Evolutionary conservation across 2,329 filamentous ascomycete species (phyloP).

Genomic region (Teratosphaeriaceae sp.): DNA sequence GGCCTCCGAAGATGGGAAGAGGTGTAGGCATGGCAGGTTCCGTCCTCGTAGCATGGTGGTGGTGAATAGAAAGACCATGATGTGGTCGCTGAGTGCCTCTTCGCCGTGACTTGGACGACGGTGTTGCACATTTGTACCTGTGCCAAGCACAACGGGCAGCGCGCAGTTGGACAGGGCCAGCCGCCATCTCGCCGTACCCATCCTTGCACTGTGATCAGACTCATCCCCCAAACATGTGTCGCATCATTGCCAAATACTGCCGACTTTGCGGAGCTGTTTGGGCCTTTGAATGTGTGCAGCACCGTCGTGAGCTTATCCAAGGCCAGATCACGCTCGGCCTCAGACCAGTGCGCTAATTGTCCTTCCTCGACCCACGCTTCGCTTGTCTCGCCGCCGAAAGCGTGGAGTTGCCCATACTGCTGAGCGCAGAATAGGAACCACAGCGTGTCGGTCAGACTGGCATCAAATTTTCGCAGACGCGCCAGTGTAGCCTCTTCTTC

Average conservation of each 20-base stretch:
- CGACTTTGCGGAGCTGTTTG: not conserved
- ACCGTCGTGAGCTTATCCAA: not conserved
- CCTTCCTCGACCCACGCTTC: not conserved
- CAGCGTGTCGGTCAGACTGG: conserved; percentile 2
- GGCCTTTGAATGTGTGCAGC: not conserved
- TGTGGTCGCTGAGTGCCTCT: no score
- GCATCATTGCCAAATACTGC: not conserved
- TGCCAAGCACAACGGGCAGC: no score
- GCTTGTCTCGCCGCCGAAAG: not conserved
- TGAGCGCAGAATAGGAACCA: conserved; percentile 5
- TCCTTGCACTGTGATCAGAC: no score
- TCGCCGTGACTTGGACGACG: no score
- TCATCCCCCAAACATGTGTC: no score
- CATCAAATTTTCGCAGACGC: not conserved
- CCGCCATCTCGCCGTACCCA: no score
- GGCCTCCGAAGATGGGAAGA: no score
- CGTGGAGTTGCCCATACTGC: not conserved
- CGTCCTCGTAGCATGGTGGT: no score
- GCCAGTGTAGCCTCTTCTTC: conserved; percentile 70
- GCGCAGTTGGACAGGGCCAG: no score
- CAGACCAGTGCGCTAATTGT: not conserved
- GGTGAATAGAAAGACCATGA: no score
- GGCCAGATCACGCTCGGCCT: not conserved
- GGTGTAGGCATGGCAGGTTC: no score
- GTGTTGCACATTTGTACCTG: no score